phyloP scores from a whole-genome alignment of 306 rosid species.

The Lablab purpureus region DNA sequence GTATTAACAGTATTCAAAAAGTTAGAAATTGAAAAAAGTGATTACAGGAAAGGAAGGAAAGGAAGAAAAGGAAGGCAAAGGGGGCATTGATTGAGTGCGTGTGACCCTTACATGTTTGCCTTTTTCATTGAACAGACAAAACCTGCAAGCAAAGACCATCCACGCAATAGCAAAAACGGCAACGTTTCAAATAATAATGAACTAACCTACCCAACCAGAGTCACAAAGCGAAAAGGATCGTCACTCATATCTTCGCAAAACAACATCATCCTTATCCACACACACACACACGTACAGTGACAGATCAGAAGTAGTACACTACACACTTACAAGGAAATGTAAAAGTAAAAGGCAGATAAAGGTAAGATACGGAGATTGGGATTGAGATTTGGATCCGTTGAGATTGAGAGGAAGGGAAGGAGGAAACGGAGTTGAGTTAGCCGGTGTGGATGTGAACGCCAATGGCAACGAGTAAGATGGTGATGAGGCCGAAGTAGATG shows the following conservation, averaged over 20 bases:
- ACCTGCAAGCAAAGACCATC: too few relatives aligned
- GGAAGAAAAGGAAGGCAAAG: too few relatives aligned
- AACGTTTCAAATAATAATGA: not conserved
- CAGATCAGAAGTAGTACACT: not conserved
- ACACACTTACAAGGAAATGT: not conserved
- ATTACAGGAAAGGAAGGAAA: too few relatives aligned
- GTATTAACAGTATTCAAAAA: too few relatives aligned
- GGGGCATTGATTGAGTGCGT: too few relatives aligned
- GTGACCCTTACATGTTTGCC: too few relatives aligned
- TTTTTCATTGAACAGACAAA: too few relatives aligned
- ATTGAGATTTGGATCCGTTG: not conserved
- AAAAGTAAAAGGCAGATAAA: not conserved
- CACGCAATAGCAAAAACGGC: too few relatives aligned
- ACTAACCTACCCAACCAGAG: not conserved
- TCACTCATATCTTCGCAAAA: not conserved
- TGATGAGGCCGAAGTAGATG: slow-evolving; percentile 85
- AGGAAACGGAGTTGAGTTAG: too few relatives aligned
- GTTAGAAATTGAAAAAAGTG: too few relatives aligned
- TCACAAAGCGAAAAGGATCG: not conserved
- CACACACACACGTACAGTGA: too few relatives aligned
- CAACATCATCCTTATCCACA: not conserved
- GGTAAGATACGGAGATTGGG: not conserved
- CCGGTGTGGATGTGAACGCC: slow-evolving; percentile 80
- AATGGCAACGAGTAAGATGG: slow-evolving; percentile 74
- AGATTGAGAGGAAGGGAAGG: too few relatives aligned